Evolutionary conservation across 2,329 filamentous ascomycete genomes (phyloP).

Genomic region (Botrytis cinerea): DNA sequence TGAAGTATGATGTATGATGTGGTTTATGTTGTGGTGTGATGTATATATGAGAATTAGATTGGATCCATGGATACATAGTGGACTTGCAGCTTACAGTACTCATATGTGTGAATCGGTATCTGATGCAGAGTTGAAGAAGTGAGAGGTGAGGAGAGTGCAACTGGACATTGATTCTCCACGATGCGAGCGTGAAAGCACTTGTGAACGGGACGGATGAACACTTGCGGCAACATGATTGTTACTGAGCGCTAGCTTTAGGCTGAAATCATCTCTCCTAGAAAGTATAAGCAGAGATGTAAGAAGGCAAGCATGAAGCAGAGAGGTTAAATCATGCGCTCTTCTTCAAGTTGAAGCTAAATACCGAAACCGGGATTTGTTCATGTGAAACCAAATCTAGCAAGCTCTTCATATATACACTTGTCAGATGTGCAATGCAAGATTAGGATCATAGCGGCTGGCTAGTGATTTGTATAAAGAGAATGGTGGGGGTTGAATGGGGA

Average conservation of each 20-base stretch:
- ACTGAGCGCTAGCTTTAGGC: not conserved
- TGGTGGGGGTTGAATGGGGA: fast-evolving
- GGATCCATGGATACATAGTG: not conserved
- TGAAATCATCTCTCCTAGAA: not conserved
- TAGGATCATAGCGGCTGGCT: not conserved
- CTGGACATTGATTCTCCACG: not conserved
- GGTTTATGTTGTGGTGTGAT: not conserved
- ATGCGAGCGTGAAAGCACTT: not conserved
- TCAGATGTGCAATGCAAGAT: not conserved
- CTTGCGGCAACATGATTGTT: not conserved
- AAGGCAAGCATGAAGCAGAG: not conserved
- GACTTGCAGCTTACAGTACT: not conserved
- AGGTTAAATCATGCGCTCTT: not conserved
- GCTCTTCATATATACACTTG: not conserved
- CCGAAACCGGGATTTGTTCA: not conserved
- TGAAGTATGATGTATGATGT: not conserved
- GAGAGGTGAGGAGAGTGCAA: not conserved
- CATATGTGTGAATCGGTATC: not conserved
- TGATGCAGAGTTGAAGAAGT: not conserved
- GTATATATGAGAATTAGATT: not conserved
- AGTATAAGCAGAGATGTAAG: not conserved
- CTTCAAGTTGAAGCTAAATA: not conserved
- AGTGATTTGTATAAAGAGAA: not conserved
- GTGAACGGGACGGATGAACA: not conserved
- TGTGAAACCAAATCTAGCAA: not conserved